Base-by-base conservation (phyloP, 129 eudicot genomes). In the Pittosporum tobira region DNA sequence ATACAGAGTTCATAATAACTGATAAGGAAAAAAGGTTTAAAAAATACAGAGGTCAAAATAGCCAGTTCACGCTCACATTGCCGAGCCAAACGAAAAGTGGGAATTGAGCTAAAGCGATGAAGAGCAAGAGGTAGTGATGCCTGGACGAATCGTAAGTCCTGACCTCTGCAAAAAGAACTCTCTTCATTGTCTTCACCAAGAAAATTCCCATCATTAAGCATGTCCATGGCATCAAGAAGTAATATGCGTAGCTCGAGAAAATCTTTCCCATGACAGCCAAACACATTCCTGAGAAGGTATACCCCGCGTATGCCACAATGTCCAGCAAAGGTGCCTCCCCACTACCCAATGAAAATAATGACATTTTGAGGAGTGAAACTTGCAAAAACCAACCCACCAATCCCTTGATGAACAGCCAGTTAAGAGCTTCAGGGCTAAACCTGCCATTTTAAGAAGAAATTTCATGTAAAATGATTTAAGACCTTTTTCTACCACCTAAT, bases 261-360 rank as follows among this genome's bases (percentile, higher is more conserved):
- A 81, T 68, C 64, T 49, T 72, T 7, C 87, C 82, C 0, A 74
- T 48, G 26, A 87, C 69, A 8, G 82, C 87, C 51, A 87, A 45
- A 31, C 80, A 79, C 10, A 80, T 60, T 28, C 82, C 84, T 10
- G 83, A 63, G 53, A 79, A 87, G 6, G 81, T 76, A 48, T 87
- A 87, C 26, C 91, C 95, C 0, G 80, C 76, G 25, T 79, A 82
- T 36, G 95, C 84, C 52, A 87, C 88, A 16, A 82, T 71, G 71
- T 87, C 88, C 27, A 82, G 75, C 64, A 82, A 60, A 7, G 91
- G 91, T 44, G 83, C 81, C 54, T 82, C 95, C 40, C 82, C 91
- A 22, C 84, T 71, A 5, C 90, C 86, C 62, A 82, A 59, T 6
- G 87, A 73, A 22, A 75, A 55, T 58, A 86, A 59, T 4, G 88